These are phyloP conservation scores for Amanita jacksonii DNA, from an alignment of 768 basidiomycete genomes.

Conservation along the genomic window DNA sequence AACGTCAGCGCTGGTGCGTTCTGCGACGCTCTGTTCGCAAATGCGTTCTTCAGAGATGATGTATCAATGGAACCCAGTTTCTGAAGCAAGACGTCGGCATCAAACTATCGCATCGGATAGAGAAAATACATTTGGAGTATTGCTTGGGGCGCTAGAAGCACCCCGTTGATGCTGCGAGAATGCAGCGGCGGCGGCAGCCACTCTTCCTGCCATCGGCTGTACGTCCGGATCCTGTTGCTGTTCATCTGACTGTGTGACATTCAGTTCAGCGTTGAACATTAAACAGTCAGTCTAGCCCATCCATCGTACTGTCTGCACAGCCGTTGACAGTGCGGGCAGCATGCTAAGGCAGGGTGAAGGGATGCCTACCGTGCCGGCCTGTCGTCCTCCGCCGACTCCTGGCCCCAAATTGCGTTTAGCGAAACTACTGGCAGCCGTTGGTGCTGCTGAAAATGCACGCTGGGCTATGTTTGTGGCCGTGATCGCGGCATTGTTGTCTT, in stretches of 20 bases:
- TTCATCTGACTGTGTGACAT: too few relatives aligned
- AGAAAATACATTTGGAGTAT: not conserved
- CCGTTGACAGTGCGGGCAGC: too few relatives aligned
- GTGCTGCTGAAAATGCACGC: slow-evolving; percentile 22
- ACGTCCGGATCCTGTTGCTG: not conserved
- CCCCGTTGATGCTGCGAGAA: slow-evolving; percentile 15
- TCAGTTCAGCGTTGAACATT: too few relatives aligned
- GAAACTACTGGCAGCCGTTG: not conserved
- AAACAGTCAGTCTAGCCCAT: too few relatives aligned
- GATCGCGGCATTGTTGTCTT: slow-evolving; percentile 8
- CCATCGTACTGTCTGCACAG: not conserved
- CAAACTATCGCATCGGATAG: not conserved
- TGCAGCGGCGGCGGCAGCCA: slow-evolving; percentile 4
- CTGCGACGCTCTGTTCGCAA: slow-evolving; percentile 17
- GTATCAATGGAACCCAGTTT: slow-evolving; percentile 55
- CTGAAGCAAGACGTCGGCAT: slow-evolving; percentile 19
- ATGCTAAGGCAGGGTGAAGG: too few relatives aligned
- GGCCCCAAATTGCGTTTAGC: slow-evolving; percentile 1
- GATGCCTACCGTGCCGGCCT: too few relatives aligned
- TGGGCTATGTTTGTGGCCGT: not conserved
- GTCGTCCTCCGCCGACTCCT: slow-evolving; percentile 10
- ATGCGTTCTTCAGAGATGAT: slow-evolving; percentile 36
- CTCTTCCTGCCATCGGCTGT: slow-evolving; percentile 1
- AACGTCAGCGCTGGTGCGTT: not conserved
- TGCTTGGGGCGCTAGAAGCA: not conserved